Evolutionary conservation across 2,329 filamentous ascomycete species (phyloP), one percentile per base, ranked within the genome.

Genomic region (Tricladium varicosporioides): DNA sequence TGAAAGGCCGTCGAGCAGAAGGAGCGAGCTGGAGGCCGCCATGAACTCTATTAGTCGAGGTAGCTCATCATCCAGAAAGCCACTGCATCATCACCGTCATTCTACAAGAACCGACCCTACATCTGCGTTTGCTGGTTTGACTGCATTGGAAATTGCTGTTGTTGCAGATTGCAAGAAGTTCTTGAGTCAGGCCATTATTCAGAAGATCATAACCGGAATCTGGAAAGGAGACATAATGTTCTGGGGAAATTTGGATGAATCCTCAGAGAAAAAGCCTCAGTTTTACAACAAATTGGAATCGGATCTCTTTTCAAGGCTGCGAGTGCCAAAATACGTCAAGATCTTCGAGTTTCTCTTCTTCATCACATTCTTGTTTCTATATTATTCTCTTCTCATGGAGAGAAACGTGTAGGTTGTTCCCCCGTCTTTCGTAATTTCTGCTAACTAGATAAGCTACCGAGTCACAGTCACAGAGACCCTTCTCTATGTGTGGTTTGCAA

Each of bases 141-240:
- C 94, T 70, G 91, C 91, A 1, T 79, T 97, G 14, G 91, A 96
- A 70, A 92, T 96, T 66, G 91, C 91, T 22, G 86, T 88, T 47
- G 85, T 95, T 16, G 87, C 87, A 11, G 82, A 89, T 57, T 89
- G 90, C 31, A 96, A 96, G 74, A 88, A 88, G 47, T 95, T 96
- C 64, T 80, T 96, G 36, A 87, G 87, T 67, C 91, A 95, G 71
- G 81, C 82, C 58, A 83, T 89, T 2, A 88, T 95, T 10, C 91
- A 96, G 69, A 89, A 88, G 66, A 88, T 95, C 63, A 84, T 96
- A 60, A 87, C 88, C 47, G 88, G 88, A 49, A 89, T 96, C 53
- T 95, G 91, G 91, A 85, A 86, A 61, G 91, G 91, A 47, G 87
- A 92, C 63, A 91, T 96, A 59, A 83, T 92, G 40, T 94, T 95